Evolutionary conservation across 805 yeast genomes (phyloP), one percentile per base, ranked within the genome.

Genomic region (Priceomyces melissophilus): DNA sequence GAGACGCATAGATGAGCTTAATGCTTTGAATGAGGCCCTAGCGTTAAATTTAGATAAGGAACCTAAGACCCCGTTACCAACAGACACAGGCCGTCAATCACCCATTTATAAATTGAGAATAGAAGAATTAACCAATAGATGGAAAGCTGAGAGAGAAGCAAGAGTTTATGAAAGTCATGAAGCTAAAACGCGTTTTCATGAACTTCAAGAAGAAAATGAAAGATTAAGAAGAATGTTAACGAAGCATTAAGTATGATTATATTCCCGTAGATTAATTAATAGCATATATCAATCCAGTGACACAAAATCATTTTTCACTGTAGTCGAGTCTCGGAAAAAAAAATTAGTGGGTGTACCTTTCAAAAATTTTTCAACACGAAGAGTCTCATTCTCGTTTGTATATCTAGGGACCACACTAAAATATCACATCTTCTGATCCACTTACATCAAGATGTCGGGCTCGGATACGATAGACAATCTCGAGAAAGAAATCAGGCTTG

Each of bases 121-220:
- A 11, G 81, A 78, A 16, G 88, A 82, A 48, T 57, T 85, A 32
- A 77, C 78, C 31, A 76, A 69, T 46, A 69, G 82, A 51, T 82
- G 87, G 83, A 79, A 81, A 50, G 70, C 80, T 4, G 90, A 85
- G 46, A 67, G 88, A 45, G 93, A 84, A 56, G 76, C 84, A 13
- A 61, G 89, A 25, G 75, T 76, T 14, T 68, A 79, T 41, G 90
- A 84, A 48, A 69, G 71, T 39, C 70, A 70, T 29, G 81, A 82
- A 29, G 78, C 84, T 2, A 68, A 72, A 36, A 58, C 61, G 34
- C 60, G 83, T 33, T 67, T 82, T 4, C 53, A 57, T 13, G 80
- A 76, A 40, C 53, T 84, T 27, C 87, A 82, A 46, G 43, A 52
- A 26, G 88, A 83, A 48, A 81, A 79, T 50, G 59, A 56, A 12